Base-by-base conservation (phyloP, 192 early-diverging fungal species). In the Coemansia sp. region DNA sequence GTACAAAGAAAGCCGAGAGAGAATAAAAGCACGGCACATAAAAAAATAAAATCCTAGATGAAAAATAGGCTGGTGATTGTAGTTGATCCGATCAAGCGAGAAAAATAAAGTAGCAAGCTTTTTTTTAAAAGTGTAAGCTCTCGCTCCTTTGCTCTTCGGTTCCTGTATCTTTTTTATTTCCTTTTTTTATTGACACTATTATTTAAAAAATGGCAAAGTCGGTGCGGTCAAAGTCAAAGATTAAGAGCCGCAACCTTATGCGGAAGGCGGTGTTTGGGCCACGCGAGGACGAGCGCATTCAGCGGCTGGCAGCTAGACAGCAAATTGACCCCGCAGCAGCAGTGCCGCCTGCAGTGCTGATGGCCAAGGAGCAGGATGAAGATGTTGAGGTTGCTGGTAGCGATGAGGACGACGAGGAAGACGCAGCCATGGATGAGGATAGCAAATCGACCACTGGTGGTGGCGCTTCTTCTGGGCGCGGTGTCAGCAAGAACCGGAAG, bases 231-330 rank as follows among this genome's bases (percentile, higher is more conserved):
- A 80, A 80, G 65, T 70, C 72, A 59, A 70, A 61, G 62, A 80
- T 80, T 35, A 65, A 65, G 53, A 74, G 70, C 61, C 77, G 77
- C 58, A 80, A 80, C 59, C 35, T 43, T 1, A 61, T 70, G 61
- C 77, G 77, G 34, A 73, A 49, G 38, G 64, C 64, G 5, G 62
- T 80, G 65, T 80, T 74, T 80, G 77, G 72, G 13, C 72, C 77
- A 11, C 53, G 44, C 37, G 78, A 80, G 64, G 73, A 69, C 4
- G 78, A 62, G 62, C 78, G 78, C 47, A 74, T 80, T 30, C 55
- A 80, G 78, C 68, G 78, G 55, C 52, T 80, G 69, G 78, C 78
- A 1, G 73, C 65, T 34, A 71, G 71, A 67, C 78, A 80, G 64
- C 59, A 41, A 24, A 62, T 70, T 12, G 44, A 61, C 4, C 15